Evolutionary conservation across 805 yeast genomes (phyloP).

Genomic region (Lipomyces chichibuensis): DNA sequence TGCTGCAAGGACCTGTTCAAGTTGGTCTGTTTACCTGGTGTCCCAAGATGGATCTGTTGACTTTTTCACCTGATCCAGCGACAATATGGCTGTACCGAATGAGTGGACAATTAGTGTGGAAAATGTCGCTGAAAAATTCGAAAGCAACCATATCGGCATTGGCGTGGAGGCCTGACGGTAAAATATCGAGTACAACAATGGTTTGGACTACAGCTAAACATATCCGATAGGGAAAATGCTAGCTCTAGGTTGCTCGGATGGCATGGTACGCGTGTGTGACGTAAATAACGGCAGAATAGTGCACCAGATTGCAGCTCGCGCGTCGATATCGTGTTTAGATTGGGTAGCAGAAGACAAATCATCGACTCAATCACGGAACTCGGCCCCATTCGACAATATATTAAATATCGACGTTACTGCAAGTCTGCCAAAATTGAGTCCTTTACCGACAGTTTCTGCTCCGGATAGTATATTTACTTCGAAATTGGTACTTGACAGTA

Average conservation of each 20-base stretch:
- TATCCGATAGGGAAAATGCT: slow-evolving; percentile 22
- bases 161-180: slow-evolving; percentile 37
- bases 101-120: slow-evolving; percentile 37
- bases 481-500: slow-evolving; percentile 20
- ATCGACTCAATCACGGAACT: slow-evolving; percentile 10
- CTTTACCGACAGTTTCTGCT: slow-evolving; percentile 20
- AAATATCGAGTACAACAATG: neutral
- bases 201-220: neutral
- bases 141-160: slow-evolving; percentile 12
- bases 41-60: slow-evolving; percentile 34
- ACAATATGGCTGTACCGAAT: slow-evolving; percentile 32
- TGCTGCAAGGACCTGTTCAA: slow-evolving; percentile 22
- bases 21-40: slow-evolving; percentile 31
- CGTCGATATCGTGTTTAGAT: slow-evolving; percentile 15
- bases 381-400: slow-evolving; percentile 21
- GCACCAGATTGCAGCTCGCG: slow-evolving; percentile 8
- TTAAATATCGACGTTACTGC: slow-evolving; percentile 20
- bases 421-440: slow-evolving; percentile 22
- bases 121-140: slow-evolving; percentile 12
- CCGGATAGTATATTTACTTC: slow-evolving; percentile 31
- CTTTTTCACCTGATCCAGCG: slow-evolving; percentile 26
- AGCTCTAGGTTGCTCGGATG: slow-evolving; percentile 32
- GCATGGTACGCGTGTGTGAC: slow-evolving; percentile 26
- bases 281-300: slow-evolving; percentile 28
- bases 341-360: slow-evolving; percentile 24